Evolutionary conservation across 2,329 filamentous ascomycete genomes (phyloP).

Genomic region (Ilyonectria robusta): DNA sequence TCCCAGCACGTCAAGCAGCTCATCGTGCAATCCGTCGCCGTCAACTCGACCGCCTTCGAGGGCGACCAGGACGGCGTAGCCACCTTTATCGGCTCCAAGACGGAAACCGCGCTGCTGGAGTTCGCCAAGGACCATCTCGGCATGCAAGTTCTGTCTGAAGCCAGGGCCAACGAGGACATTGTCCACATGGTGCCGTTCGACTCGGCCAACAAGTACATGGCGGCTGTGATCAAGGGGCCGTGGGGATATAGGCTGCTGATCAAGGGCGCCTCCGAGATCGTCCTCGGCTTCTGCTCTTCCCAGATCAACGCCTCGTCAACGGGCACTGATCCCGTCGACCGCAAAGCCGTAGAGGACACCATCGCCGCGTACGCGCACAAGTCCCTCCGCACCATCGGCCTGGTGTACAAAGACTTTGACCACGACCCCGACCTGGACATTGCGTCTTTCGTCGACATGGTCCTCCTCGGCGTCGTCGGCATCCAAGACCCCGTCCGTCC

Average conservation of each 20-base stretch:
- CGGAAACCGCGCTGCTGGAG: constrained; percentile 66
- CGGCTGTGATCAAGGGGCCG: constrained; percentile 63
- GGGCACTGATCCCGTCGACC: constrained; percentile 59
- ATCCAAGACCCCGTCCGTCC: constrained; percentile 76
- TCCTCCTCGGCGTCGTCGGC: constrained; percentile 66
- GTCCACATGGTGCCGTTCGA: constrained; percentile 68
- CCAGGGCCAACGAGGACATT: constrained; percentile 59
- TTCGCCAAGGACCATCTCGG: constrained; percentile 64
- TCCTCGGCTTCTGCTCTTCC: constrained; percentile 60
- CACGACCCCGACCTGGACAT: constrained; percentile 63
- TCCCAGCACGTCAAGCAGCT: constrained; percentile 49
- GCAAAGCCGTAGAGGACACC: constrained; percentile 63
- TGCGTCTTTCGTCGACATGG: constrained; percentile 54
- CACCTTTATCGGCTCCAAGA: constrained; percentile 68
- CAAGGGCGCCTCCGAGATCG: constrained; percentile 70
- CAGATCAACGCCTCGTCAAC: constrained; percentile 16
- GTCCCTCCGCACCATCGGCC: constrained; percentile 81
- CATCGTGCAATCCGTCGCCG: constrained; percentile 59
- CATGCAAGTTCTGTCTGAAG: constrained; percentile 60
- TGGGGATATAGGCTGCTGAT: constrained; percentile 62
- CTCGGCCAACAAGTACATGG: constrained; percentile 68
- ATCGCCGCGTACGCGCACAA: constrained; percentile 72
- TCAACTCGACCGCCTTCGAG: constrained; percentile 74
- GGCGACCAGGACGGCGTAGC: constrained; percentile 58
- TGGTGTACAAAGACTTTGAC: constrained; percentile 79